Base-by-base conservation (phyloP, 1,139 yeast species). In the Diutina ranongensis region DNA sequence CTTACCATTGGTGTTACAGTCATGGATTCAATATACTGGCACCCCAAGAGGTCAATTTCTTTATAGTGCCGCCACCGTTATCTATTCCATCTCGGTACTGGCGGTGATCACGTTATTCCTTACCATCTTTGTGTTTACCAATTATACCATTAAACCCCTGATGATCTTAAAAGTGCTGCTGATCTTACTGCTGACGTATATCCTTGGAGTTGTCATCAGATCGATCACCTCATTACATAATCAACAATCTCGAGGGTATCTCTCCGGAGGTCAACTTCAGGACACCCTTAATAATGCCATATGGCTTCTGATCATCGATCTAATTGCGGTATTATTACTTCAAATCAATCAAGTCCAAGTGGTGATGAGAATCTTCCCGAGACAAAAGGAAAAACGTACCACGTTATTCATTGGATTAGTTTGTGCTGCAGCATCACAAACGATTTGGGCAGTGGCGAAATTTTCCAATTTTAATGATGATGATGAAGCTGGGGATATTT, bases 331-430 rank as follows among this genome's bases (percentile, higher is more conserved):
- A 20, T 60, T 82, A 7, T 56, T 83, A 4, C 64, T 83, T 19
- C 83, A 81, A 57, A 64, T 84, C 33, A 79, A 86, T 48, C 92
- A 84, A 57, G 88, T 84, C 0, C 89, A 83, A 55, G 80, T 84
- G 22, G 70, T 83, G 5, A 81, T 82, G 77, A 65, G 92, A 46
- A 63, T 84, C 25, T 85, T 83, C 55, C 76, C 77, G 46, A 68
- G 95, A 38, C 83, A 75, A 46, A 72, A 73, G 47, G 95, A 87
- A 60, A 82, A 81, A 57, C 67, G 87, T 47, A 62, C 80, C 41
- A 74, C 85, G 4, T 73, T 84, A 45, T 67, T 75, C 49, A 64
- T 79, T 15, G 95, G 95, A 1, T 62, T 76, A 0, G 51, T 68
- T 0, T 66, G 86, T 2, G 71, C 81, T 4, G 54, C 82, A 2